phyloP scores from a whole-genome alignment of 2,329 filamentous ascomycete genomes.

The Ophiocordyceps camponoti-rufipedis region DNA sequence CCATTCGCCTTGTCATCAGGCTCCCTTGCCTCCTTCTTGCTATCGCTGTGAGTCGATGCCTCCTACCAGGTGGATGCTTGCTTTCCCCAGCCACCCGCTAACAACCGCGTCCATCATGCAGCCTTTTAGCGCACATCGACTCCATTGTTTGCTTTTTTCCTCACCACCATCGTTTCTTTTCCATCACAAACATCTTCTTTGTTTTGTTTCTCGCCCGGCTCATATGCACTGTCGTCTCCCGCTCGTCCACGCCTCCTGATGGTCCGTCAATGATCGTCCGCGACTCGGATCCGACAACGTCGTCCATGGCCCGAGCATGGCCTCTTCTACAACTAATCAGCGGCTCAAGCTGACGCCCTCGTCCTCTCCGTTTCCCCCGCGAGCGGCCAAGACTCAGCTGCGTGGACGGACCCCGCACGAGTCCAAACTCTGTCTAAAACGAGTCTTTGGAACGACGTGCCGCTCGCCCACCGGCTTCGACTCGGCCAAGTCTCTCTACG shows the following conservation, averaged over 20 bases:
- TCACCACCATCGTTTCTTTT: not conserved
- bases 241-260: not conserved
- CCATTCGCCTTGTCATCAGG: no score
- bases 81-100: not conserved
- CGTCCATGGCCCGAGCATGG: conserved; percentile 38
- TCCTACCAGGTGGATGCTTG: not conserved
- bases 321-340: conserved; percentile 36
- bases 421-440: conserved; percentile 52
- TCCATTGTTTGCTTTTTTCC: not conserved
- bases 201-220: not conserved
- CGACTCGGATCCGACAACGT: not conserved
- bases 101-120: not conserved
- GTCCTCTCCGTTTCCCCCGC: conserved; percentile 51
- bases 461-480: conserved; percentile 74
- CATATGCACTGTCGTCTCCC: not conserved
- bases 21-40: not conserved
- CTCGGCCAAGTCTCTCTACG: conserved; percentile 59
- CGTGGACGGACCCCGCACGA: conserved; percentile 30
- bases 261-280: conserved; percentile 3
- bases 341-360: conserved; percentile 57
- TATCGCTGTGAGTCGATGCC: not conserved
- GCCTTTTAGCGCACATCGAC: not conserved
- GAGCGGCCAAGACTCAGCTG: conserved; percentile 44
- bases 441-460: conserved; percentile 84
- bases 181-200: not conserved